Percentiles rank a stretch among this genome's conserved stretches.
Evolutionary conservation across 371 early-diverging fungal genomes (phyloP).

Genomic region (Paraphysoderma sedebokerense): DNA sequence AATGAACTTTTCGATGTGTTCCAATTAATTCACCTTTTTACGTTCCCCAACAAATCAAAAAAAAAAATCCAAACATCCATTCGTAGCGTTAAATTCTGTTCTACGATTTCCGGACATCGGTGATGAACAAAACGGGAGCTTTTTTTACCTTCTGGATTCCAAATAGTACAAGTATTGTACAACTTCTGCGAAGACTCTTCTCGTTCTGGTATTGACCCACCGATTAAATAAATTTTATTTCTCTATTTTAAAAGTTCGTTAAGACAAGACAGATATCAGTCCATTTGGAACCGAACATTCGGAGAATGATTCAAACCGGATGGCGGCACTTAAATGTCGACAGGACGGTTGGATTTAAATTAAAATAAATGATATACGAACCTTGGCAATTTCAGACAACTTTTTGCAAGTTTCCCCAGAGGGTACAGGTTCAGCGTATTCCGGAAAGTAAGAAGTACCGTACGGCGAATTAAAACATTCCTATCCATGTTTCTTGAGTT

Average conservation of each 20-base stretch:
- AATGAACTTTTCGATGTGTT: constrained; percentile 62
- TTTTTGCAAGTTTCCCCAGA: constrained; percentile 36
- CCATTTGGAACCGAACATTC: no score
- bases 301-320: no score
- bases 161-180: constrained; percentile 85
- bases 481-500: constrained; percentile 10
- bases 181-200: constrained; percentile 33
- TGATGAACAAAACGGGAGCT: no score
- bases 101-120: no score
- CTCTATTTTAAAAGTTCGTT: constrained; percentile 32
- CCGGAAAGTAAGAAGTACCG: constrained; percentile 62
- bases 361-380: no score
- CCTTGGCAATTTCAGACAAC: constrained; percentile 64
- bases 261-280: no score
- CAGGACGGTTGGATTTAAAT: no score
- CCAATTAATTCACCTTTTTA: constrained; percentile 30
- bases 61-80: no score
- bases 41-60: no score
- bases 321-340: no score
- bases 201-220: constrained; percentile 81
- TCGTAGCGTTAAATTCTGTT: no score
- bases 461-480: constrained; percentile 96
- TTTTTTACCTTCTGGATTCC: constrained; percentile 53
- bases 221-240: constrained; percentile 47
- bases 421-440: constrained; percentile 42